Conservation (phyloP, 2,329 filamentous ascomycete species). For the Xylariaceae sp. region DNA sequence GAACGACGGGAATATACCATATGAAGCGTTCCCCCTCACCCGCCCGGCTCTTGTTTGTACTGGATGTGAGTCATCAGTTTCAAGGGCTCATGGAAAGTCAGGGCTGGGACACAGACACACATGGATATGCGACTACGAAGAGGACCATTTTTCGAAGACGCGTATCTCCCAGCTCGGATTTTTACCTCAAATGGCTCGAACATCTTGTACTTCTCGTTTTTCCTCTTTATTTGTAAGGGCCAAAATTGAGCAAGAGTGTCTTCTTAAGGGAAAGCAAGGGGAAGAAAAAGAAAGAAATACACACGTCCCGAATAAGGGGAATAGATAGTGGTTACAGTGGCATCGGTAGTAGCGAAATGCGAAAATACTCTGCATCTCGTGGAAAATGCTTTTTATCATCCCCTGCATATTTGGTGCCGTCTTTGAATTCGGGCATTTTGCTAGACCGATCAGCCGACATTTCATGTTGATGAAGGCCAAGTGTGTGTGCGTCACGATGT, state of each 20-base stretch:
- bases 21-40: neutral
- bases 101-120: neutral
- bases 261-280: neutral
- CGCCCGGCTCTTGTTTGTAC: neutral
- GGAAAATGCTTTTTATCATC: neutral
- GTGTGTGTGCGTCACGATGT: neutral
- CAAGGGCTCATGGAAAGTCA: neutral
- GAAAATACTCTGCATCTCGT: neutral
- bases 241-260: constrained; percentile 3
- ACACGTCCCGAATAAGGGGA: neutral
- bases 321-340: constrained; percentile 15
- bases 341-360: constrained; percentile 6
- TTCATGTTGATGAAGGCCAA: too few relatives aligned
- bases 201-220: constrained; percentile 13
- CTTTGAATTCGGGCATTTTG: too few relatives aligned
- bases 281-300: neutral
- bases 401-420: neutral
- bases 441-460: too few relatives aligned
- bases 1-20: neutral
- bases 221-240: constrained; percentile 16
- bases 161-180: neutral
- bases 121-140: neutral
- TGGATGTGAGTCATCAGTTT: neutral
- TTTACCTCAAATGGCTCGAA: neutral
- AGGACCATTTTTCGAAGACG: neutral